These are phyloP conservation scores for Corrigiola litoralis DNA, from an alignment of 179 eudicot genomes.

Conservation along the genomic window DNA sequence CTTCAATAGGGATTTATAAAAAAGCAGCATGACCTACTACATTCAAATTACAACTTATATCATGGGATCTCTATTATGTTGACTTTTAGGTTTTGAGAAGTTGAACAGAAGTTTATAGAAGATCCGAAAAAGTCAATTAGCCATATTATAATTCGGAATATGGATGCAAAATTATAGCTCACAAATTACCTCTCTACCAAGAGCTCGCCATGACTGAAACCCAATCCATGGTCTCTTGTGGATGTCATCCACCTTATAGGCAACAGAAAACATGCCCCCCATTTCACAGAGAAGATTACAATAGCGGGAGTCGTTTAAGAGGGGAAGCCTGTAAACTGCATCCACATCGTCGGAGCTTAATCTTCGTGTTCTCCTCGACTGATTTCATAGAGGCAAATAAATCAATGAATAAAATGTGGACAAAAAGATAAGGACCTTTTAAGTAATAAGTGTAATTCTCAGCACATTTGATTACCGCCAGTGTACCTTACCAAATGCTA, in stretches of 20 bases:
- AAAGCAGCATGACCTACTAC: constrained; percentile 9
- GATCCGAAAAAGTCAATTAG: not conserved
- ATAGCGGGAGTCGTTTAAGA: constrained; percentile 58
- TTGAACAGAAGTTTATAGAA: not conserved
- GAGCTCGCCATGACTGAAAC: constrained; percentile 94
- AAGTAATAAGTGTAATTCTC: not conserved
- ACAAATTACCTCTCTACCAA: constrained; percentile 65
- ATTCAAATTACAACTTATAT: not conserved
- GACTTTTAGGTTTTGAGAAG: not conserved
- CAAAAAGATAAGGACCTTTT: not conserved
- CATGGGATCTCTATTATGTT: not conserved
- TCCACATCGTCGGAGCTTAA: constrained; percentile 91
- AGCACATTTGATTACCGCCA: not conserved
- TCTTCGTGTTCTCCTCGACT: constrained; percentile 63
- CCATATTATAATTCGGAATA: not conserved
- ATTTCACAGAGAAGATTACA: constrained; percentile 80
- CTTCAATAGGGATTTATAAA: constrained; percentile 15
- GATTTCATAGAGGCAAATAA: constrained; percentile 11
- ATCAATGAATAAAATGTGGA: not conserved
- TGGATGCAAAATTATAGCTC: not conserved
- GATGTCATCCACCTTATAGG: constrained; percentile 70
- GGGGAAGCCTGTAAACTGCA: constrained; percentile 81
- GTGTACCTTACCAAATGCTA: not conserved
- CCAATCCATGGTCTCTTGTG: constrained; percentile 96
- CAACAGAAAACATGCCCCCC: constrained; percentile 91